Evolutionary conservation across 2,329 filamentous ascomycete species (phyloP), one percentile per base, ranked within the genome.

Genomic region (Talaromyces sp.): DNA sequence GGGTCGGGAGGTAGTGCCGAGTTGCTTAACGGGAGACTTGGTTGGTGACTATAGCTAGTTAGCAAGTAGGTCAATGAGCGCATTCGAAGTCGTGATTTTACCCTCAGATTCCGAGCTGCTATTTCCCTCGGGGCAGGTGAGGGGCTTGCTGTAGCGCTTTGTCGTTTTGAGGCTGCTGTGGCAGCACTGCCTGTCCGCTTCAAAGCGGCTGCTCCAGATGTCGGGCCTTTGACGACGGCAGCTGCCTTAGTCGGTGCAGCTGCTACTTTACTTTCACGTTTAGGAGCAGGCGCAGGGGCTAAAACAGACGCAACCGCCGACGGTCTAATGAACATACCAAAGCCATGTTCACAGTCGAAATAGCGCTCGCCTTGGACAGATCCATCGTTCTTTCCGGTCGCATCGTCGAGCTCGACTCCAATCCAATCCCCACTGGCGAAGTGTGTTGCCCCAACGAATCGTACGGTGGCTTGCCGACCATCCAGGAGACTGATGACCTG

Each of bases 311-410:
- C 85, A 59, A 95, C 83, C 65, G 89, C 89, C 62, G 85, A 81
- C 35, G 92, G 89, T 68, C 91, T 87, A 63, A 97, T 86, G 73
- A 99, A 98, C 87, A 99, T 95, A 83, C 92, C 87, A 85, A 89
- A 78, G 75, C 85, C 79, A 52, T 82, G 79, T 58, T 83, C 76
- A 70, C 94, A 98, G 59, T 93, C 87, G 72, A 97, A 98, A 76
- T 98, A 98, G 22, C 92, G 84, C 74, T 92, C 86, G 67, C 92
- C 93, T 76, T 94, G 87, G 56, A 98, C 92, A 63, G 90, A 90
- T 69, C 94, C 94, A 83, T 98, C 92, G 72, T 98, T 98, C 82
- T 98, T 98, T 37, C 95, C 94, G 22, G 85, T 87, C 62, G 89
- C 83, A 56, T 92, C 90, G 61, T 92, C 88, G 64, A 98, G 86